These are phyloP conservation scores for Heliamphora pulchella DNA, from an alignment of 179 eudicot species.

Conservation along the genomic window DNA sequence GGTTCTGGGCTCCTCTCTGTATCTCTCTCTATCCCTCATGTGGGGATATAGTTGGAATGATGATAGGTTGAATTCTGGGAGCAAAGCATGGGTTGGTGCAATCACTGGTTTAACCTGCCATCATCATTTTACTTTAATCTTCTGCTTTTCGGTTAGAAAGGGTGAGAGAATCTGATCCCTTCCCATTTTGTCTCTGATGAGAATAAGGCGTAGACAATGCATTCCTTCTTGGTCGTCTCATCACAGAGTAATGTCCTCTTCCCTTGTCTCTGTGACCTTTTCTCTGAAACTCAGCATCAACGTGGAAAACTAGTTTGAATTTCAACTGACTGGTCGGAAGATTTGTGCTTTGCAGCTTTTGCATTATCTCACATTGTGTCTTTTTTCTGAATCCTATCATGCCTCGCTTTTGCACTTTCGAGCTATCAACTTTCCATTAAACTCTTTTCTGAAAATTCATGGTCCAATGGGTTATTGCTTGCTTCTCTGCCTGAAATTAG, in stretches of 20 bases:
- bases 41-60: conserved; percentile 25
- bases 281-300: background rate
- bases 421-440: background rate
- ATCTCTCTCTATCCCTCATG: background rate
- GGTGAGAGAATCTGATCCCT: conserved; percentile 18
- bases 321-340: background rate
- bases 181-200: conserved; percentile 44
- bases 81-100: conserved; percentile 35
- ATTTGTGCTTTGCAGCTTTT: conserved; percentile 8
- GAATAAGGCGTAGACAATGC: conserved; percentile 54
- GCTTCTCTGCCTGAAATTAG: conserved; percentile 1
- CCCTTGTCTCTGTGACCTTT: background rate
- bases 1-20: conserved; percentile 7
- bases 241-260: conserved; percentile 31
- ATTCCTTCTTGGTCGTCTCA: conserved; percentile 54
- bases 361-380: conserved; percentile 6
- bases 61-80: conserved; percentile 31
- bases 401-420: background rate
- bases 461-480: background rate
- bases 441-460: background rate
- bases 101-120: conserved; percentile 26
- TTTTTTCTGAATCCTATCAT: conserved; percentile 6
- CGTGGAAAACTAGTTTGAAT: background rate
- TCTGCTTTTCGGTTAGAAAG: conserved; percentile 24
- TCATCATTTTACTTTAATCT: conserved; percentile 13